Conservation (phyloP, 208 protist genomes). For the Hexamita inflata region DNA sequence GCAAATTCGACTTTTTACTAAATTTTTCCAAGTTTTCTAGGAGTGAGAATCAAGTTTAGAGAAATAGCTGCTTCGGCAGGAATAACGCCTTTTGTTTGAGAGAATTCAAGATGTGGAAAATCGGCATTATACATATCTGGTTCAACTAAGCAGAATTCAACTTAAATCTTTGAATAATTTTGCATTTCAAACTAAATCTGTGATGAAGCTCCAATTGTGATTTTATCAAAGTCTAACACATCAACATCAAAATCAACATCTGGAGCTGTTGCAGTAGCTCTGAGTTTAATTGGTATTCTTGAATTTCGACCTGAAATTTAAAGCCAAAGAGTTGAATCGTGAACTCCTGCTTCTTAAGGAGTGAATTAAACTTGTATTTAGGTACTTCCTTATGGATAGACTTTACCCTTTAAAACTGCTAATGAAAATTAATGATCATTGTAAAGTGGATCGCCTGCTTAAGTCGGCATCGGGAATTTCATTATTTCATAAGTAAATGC, state of each 20-base stretch:
- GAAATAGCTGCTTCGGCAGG: background rate
- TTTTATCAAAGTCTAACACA: background rate
- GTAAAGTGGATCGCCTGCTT: no score
- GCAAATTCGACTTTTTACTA: background rate
- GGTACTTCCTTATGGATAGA: no score
- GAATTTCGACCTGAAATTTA: background rate
- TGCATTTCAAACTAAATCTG: background rate
- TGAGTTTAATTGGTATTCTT: background rate
- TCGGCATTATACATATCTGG: background rate
- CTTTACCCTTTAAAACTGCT: no score
- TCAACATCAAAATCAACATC: conserved; percentile 22
- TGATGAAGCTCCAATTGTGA: background rate
- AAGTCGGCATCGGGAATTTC: no score
- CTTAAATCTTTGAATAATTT: conserved; percentile 7
- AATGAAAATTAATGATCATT: no score
- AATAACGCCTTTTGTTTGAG: conserved; percentile 1
- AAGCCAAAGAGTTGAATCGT: background rate
- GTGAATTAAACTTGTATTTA: no score
- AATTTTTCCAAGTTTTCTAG: background rate
- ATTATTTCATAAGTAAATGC: no score
- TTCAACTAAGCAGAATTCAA: background rate
- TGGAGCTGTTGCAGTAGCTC: background rate
- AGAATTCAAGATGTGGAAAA: background rate
- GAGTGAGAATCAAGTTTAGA: background rate
- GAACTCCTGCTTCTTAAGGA: background rate